phyloP scores from a whole-genome alignment of 2,329 filamentous ascomycete genomes.

The Neobulgaria alba region DNA sequence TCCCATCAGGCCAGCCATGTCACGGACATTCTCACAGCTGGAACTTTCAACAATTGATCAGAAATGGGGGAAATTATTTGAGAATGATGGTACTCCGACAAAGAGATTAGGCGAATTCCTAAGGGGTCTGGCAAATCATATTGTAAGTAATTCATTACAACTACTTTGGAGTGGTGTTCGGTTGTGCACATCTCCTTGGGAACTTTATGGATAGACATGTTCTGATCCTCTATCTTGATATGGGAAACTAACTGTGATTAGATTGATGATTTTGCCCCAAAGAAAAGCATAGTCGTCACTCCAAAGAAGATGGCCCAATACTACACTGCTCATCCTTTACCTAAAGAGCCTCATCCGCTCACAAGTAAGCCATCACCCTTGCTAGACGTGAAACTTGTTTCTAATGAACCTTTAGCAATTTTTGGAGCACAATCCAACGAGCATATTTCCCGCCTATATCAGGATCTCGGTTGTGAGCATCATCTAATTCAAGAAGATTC shows the following conservation, averaged over 20 bases:
- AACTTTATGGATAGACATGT: no score
- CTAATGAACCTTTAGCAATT: conserved; percentile 17
- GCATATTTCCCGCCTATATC: conserved; percentile 50
- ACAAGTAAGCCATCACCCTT: conserved; percentile 40
- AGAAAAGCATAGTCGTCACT: conserved; percentile 60
- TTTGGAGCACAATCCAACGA: conserved; percentile 29
- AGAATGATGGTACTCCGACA: conserved; percentile 57
- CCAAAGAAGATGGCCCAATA: conserved; percentile 68
- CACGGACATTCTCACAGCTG: conserved; percentile 24
- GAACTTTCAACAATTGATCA: conserved; percentile 56
- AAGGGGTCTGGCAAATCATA: conserved; percentile 61
- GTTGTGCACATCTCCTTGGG: no score
- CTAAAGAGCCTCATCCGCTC: conserved; percentile 61
- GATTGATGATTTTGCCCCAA: conserved; percentile 63
- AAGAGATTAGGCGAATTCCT: conserved; percentile 61
- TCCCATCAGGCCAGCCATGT: conserved; percentile 6
- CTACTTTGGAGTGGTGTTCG: no score
- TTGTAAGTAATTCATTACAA: conserved; percentile 45
- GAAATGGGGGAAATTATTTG: conserved; percentile 71
- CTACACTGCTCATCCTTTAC: conserved; percentile 58
- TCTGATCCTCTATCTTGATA: background rate
- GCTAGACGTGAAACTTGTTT: no score
- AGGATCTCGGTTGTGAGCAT: conserved; percentile 46
- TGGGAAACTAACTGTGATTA: conserved; percentile 26
- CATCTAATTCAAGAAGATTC: conserved; percentile 52